Evolutionary conservation across 2,329 filamentous ascomycete genomes (phyloP).

Genomic region (Diaporthe citri): DNA sequence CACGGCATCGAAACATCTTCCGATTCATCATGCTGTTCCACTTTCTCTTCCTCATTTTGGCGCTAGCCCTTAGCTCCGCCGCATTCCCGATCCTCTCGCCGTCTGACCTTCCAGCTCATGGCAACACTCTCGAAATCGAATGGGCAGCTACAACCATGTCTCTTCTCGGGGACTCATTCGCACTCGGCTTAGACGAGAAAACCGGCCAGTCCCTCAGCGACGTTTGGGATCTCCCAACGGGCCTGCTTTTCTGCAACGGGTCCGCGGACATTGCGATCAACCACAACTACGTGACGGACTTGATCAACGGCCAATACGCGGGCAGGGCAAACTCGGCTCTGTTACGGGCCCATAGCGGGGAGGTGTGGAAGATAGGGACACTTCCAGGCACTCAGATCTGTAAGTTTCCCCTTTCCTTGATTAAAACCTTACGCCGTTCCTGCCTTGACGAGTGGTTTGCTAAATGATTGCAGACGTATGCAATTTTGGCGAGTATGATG

Average conservation of each 20-base stretch:
- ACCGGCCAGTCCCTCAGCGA: neutral
- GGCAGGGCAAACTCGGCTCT: neutral
- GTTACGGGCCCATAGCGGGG: neutral
- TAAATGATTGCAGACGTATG: neutral
- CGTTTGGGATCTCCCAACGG: neutral
- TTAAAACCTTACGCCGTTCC: no score
- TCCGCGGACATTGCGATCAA: neutral
- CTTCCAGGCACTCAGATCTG: neutral
- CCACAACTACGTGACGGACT: neutral
- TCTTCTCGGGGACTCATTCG: neutral
- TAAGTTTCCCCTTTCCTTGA: neutral
- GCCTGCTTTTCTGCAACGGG: neutral
- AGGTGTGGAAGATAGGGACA: neutral
- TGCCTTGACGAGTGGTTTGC: accelerated
- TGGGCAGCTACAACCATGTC: neutral
- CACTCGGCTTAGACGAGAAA: accelerated
- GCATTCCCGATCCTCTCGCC: accelerated
- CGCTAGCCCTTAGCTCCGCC: neutral
- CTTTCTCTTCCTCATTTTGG: neutral
- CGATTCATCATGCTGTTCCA: neutral
- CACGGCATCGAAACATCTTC: neutral
- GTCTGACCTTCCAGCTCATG: neutral
- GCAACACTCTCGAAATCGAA: accelerated
- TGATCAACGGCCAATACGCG: neutral
- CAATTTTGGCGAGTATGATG: neutral